phyloP scores from a whole-genome alignment of 2,329 filamentous ascomycete genomes.

The Fusarium sublunatum region DNA sequence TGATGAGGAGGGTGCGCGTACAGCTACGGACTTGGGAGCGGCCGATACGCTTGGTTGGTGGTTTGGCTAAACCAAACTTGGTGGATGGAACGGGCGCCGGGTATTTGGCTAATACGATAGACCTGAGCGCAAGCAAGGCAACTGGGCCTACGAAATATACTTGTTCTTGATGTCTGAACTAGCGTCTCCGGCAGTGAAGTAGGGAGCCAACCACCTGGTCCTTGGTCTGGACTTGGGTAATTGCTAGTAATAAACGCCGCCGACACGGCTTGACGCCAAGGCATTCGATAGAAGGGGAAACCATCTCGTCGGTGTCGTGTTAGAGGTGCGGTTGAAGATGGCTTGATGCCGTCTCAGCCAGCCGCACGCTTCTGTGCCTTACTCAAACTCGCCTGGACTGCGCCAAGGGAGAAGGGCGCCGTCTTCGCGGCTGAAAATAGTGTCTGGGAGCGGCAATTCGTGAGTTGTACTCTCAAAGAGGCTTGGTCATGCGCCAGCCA shows the following conservation, averaged over 20 bases:
- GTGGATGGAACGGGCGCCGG: slow-evolving; percentile 18
- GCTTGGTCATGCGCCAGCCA: slow-evolving; percentile 33
- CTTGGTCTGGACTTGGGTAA: slow-evolving; percentile 1
- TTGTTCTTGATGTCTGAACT: slow-evolving; percentile 11
- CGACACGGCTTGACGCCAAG: slow-evolving; percentile 18
- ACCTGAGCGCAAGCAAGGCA: slow-evolving; percentile 30
- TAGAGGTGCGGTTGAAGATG: slow-evolving; percentile 8
- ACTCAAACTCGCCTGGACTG: slow-evolving; percentile 7
- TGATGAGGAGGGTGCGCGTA: slow-evolving; percentile 19
- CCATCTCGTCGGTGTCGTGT: slow-evolving; percentile 24
- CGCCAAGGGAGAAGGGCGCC: slow-evolving; percentile 1
- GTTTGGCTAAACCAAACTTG: slow-evolving; percentile 6
- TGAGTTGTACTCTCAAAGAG: slow-evolving; percentile 21
- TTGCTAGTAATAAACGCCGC: slow-evolving; percentile 6
- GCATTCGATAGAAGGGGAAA: slow-evolving; percentile 2
- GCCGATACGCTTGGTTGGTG: slow-evolving; percentile 10
- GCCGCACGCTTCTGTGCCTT: slow-evolving; percentile 29
- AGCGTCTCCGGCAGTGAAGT: slow-evolving; percentile 4
- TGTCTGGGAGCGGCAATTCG: slow-evolving; percentile 13
- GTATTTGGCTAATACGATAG: slow-evolving; percentile 16
- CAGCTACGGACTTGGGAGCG: slow-evolving; percentile 19
- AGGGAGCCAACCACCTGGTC: slow-evolving; percentile 10
- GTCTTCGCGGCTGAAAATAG: slow-evolving; percentile 21
- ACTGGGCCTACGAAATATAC: slow-evolving; percentile 25
- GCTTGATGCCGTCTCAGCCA: slow-evolving; percentile 31